Evolutionary conservation across 768 basidiomycete species (phyloP), one percentile per base, ranked within the genome.

Genomic region (Tylopilus balloui): DNA sequence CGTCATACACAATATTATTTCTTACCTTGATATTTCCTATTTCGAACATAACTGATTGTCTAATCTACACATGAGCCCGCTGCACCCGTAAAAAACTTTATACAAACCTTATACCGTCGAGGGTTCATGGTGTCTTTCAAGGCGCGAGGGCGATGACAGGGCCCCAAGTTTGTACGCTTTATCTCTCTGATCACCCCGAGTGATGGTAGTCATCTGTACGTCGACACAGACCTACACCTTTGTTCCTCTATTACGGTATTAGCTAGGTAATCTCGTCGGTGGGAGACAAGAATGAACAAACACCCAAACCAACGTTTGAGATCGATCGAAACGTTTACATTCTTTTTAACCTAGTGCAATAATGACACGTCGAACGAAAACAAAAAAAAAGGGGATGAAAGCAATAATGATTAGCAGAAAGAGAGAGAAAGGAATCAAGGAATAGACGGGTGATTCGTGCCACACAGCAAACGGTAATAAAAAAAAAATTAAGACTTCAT

Each of bases 331-430:
- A 48, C 4, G 24, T 40, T 45, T 51, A 51, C 50, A 55, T 40
- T 48, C 39, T 32, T 36, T 10, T 48, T 28, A 36, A 39, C 56
- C 48, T 45, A 41, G 32, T 42, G 38, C 21, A 43, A 50, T 53
- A 50, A 48, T 52, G 37, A 38, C 49, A 52, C 49, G 19, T 21
- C 1, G 24, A 38, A 31, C 23, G 51, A 47, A 50, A 36, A 52
- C 29, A 37, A 41, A 47, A 42, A 51, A 53, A 44, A 23, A 47
- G 34, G 12, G 25, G 45, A 58, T 28, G 57, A 67, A 63, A 58
- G 61, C 48, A 68, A 67, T 68, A 64, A 69, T 69, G 63, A 67
- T 69, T 53, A 63, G 48, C 32, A 39, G 53, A 53, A 54, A 52
- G 39, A 44, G 42, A 38, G 21, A 49, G 19, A 44, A 32, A 44